A percentile compares a stretch with the other conserved stretches of the same genome.
These are phyloP conservation scores for Cyberlindnera subsufficiens DNA, from an alignment of 805 yeast species.

Conservation along the genomic window DNA sequence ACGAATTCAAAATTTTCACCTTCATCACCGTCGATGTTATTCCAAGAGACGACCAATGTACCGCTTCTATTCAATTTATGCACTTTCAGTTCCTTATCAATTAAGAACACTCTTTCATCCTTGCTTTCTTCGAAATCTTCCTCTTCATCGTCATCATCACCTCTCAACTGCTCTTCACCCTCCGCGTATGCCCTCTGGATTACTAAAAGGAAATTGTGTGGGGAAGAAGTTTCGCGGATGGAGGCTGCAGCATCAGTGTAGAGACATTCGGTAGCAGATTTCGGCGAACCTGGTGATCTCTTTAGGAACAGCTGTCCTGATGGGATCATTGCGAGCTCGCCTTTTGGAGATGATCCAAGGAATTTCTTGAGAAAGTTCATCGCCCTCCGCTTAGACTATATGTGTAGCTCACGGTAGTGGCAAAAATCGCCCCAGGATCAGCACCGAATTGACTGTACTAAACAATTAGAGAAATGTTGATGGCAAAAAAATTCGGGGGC, in stretches of 20 bases:
- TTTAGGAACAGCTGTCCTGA: slow-evolving; percentile 74
- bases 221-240: slow-evolving; percentile 61
- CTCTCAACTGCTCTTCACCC: slow-evolving; percentile 48
- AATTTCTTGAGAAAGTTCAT: slow-evolving; percentile 71
- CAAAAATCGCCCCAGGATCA: neutral
- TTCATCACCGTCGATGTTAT: slow-evolving; percentile 75
- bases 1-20: slow-evolving; percentile 83
- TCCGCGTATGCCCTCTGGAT: slow-evolving; percentile 66
- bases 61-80: slow-evolving; percentile 49
- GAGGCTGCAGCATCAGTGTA: slow-evolving; percentile 75
- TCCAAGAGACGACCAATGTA: slow-evolving; percentile 65
- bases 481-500: neutral
- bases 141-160: slow-evolving; percentile 43
- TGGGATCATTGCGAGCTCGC: slow-evolving; percentile 64
- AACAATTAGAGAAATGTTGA: neutral
- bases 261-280: slow-evolving; percentile 78
- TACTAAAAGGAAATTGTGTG: slow-evolving; percentile 63
- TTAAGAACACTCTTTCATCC: slow-evolving; percentile 69
- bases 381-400: neutral
- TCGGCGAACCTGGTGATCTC: slow-evolving; percentile 75
- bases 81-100: slow-evolving; percentile 56
- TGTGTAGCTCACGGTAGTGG: neutral
- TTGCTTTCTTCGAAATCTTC: slow-evolving; percentile 31
- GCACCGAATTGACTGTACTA: neutral
- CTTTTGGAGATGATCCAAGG: slow-evolving; percentile 48